Base-by-base conservation (phyloP, 176 grass and related monocot species). In the Rhipidocladum racemiflorum region DNA sequence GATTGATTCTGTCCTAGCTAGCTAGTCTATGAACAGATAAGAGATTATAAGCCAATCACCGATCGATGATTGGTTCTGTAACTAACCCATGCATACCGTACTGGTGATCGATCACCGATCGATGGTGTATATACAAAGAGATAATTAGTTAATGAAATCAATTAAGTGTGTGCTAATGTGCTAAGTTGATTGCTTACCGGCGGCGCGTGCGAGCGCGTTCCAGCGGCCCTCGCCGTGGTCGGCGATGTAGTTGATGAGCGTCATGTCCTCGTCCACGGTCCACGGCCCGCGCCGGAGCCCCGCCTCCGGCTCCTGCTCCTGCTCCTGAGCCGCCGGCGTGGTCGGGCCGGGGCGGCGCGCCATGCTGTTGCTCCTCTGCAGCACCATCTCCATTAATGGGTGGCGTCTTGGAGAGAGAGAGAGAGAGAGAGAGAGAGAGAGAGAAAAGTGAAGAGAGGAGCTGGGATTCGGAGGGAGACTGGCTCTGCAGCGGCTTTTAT, bases 191-290 rank as follows among this genome's bases (percentile, higher is more conserved):
- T 1, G 27, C 69, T 16, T 70, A 89, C 89, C 82, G 48, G 89
- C 86, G 40, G 85, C 72, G 15, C 86, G 82, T 0, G 89, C 86
- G 72, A 91, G 85, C 9, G 73, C 68, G 82, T 88, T 91, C 89
- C 89, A 91, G 20, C 78, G 85, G 2, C 89, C 86, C 61, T 88
- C 86, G 77, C 89, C 89, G 61, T 91, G 86, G 0, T 69, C 72
- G 21, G 86, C 67, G 82, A 91, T 91, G 73, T 88, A 88, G 81
- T 83, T 91, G 81, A 88, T 32, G 18, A 91, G 85, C 16, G 68
- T 74, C 0, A 91, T 65, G 86, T 91, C 89, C 86, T 91, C 86
- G 27, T 88, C 82, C 24, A 85, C 76, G 73, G 89, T 91, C 89
- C 89, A 91, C 27, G 89, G 89, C 8, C 89, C 89, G 0, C 82